Evolutionary conservation across 306 rosid species (phyloP).

Genomic region (Hippophae tibetana): DNA sequence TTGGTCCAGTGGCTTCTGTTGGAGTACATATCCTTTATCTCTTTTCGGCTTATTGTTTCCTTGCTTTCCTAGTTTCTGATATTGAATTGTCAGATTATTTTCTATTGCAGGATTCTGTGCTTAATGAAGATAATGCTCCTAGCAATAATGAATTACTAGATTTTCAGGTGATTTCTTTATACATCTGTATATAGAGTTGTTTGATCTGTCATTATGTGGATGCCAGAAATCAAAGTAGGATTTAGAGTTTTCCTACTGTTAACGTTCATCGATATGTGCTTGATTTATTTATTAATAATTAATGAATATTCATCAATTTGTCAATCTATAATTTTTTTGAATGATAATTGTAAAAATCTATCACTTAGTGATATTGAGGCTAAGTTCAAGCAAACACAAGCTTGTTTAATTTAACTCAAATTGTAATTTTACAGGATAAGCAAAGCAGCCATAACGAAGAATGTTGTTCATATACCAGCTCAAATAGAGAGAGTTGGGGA

Average conservation of each 20-base stretch:
- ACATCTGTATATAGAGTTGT: too few species aligned
- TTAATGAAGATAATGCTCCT: conserved; percentile 27
- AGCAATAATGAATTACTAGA: conserved; percentile 34
- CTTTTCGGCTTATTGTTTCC: conserved; percentile 11
- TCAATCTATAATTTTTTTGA: too few species aligned
- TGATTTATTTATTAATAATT: too few species aligned
- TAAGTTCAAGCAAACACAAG: too few species aligned
- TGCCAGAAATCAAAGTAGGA: too few species aligned
- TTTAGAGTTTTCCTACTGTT: too few species aligned
- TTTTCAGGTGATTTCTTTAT: conserved; percentile 43
- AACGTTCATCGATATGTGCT: too few species aligned
- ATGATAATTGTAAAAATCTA: too few species aligned
- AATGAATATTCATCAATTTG: too few species aligned
- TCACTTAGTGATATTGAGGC: too few species aligned
- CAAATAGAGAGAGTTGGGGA: conserved; percentile 89
- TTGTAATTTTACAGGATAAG: conserved; percentile 50
- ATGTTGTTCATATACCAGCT: conserved; percentile 69
- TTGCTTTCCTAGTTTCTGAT: conserved; percentile 1
- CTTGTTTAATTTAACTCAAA: too few species aligned
- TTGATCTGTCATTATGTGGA: too few species aligned
- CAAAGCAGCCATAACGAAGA: conserved; percentile 48
- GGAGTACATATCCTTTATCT: conserved; percentile 21
- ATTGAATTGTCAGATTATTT: conserved; percentile 10
- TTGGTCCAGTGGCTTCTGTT: conserved; percentile 32
- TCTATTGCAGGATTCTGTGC: conserved; percentile 43